Evolutionary conservation across 1,139 yeast species (phyloP).

Genomic region (Saccharomyces hybrid): DNA sequence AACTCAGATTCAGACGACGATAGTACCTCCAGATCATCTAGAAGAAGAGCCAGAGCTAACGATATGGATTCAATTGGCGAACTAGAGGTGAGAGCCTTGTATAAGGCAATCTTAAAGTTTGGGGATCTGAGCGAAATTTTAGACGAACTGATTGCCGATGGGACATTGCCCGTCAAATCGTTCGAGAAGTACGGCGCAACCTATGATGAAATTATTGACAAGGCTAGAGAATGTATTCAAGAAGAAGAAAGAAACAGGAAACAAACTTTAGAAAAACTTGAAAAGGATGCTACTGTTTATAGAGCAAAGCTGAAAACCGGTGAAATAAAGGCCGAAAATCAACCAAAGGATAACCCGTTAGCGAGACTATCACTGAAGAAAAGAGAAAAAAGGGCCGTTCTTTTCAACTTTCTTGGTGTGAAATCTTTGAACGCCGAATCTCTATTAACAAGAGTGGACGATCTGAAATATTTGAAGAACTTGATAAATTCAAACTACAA

Average conservation of each 20-base stretch:
- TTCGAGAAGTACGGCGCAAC: conserved; percentile 76
- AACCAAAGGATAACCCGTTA: conserved; percentile 36
- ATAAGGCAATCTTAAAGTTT: conserved; percentile 69
- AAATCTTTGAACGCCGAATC: conserved; percentile 88
- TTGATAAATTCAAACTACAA: conserved; percentile 26
- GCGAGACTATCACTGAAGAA: conserved; percentile 47
- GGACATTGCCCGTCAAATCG: conserved; percentile 73
- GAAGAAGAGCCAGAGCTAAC: conserved; percentile 33
- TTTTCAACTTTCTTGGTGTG: conserved; percentile 85
- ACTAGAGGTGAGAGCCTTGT: conserved; percentile 79
- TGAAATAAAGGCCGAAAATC: conserved; percentile 32
- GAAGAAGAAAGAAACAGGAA: conserved; percentile 61
- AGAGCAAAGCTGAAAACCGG: conserved; percentile 39
- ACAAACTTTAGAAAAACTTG: conserved; percentile 50
- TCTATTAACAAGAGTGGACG: conserved; percentile 72
- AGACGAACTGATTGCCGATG: conserved; percentile 86
- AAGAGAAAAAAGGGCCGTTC: conserved; percentile 78
- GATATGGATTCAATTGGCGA: conserved; percentile 64
- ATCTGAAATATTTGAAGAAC: conserved; percentile 58
- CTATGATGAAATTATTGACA: conserved; percentile 59
- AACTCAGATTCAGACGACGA: conserved; percentile 39
- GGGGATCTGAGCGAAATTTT: conserved; percentile 77
- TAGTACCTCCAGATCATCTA: conserved; percentile 30
- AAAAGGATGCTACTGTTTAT: conserved; percentile 53
- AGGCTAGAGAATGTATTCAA: conserved; percentile 54